Evolutionary conservation across 2,329 filamentous ascomycete genomes (phyloP).

Genomic region (Claviceps sp.): DNA sequence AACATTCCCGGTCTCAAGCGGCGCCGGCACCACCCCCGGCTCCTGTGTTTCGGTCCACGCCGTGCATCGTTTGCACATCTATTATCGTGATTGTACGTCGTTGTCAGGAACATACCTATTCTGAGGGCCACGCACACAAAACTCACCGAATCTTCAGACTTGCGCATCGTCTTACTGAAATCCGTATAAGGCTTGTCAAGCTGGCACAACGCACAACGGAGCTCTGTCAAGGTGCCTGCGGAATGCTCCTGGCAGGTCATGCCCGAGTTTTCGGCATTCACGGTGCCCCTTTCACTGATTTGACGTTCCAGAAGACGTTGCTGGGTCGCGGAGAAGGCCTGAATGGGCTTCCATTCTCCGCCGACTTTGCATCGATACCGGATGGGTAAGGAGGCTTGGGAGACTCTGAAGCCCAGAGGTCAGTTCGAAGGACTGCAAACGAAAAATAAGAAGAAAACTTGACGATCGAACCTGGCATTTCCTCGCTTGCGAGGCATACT

Average conservation of each 20-base stretch:
- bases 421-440: neutral
- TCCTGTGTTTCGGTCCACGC: slow-evolving; percentile 25
- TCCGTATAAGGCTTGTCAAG: slow-evolving; percentile 14
- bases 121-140: neutral
- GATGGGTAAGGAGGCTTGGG: neutral
- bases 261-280: slow-evolving; percentile 19
- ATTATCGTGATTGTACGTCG: neutral
- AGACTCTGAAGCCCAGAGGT: neutral
- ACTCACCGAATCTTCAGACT: slow-evolving; percentile 18
- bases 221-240: slow-evolving; percentile 12
- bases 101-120: too few relatives aligned
- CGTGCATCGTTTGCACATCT: slow-evolving; percentile 23
- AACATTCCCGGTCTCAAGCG: slow-evolving; percentile 20
- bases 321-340: slow-evolving; percentile 20
- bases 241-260: slow-evolving; percentile 25
- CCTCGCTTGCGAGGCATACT: neutral
- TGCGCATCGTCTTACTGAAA: slow-evolving; percentile 19
- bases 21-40: slow-evolving; percentile 15
- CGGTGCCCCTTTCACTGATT: slow-evolving; percentile 1
- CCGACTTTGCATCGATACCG: slow-evolving; percentile 22
- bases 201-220: slow-evolving; percentile 19
- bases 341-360: slow-evolving; percentile 21
- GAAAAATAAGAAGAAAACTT: neutral
- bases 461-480: neutral
- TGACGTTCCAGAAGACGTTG: slow-evolving; percentile 14